Base-by-base conservation (phyloP, 169 alveolate genomes). In the Plasmodium gonderi region DNA sequence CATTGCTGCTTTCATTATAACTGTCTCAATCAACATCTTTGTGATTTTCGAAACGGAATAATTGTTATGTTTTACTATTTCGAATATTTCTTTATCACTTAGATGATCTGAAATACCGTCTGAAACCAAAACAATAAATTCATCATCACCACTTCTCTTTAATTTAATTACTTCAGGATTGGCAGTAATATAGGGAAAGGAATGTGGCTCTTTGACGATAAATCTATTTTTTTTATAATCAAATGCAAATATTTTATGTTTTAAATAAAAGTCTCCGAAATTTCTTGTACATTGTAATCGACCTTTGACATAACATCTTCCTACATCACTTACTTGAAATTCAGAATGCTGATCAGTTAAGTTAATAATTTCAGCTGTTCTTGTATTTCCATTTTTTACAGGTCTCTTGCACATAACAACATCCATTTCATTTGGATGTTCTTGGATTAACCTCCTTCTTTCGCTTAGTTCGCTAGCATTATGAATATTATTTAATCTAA, bases 71-170 rank as follows among this genome's bases (percentile, higher is more conserved):
- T 40, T 67, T 12, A 91, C 40, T 9, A 80, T 77, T 5, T 68
- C 76, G 68, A 45, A 20, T 60, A 91, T 93, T 49, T 95, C 95
- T 1, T 29, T 54, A 38, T 87, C 95, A 14, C 80, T 64, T 38
- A 95, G 68, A 65, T 72, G 74, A 60, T 95, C 96, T 89, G 95
- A 81, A 45, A 95, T 91, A 40, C 97, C 97, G 80, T 95, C 97
- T 5, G 95, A 64, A 80, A 87, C 95, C 20, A 92, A 54, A 7
- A 94, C 91, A 29, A 95, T 31, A 74, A 69, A 95, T 77, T 82
- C 92, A 36, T 95, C 96, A 31, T 45, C 82, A n/a, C 36, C 76
- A 33, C 51, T 42, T 47, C 82, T 79, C 17, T 69, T 91, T 6
- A 85, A 31, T 26, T 26, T 40, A 67, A 23, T 23, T 42, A 94